Percentiles rank a stretch among this genome's conserved stretches.
Evolutionary conservation across 2,329 filamentous ascomycete genomes (phyloP).

Genomic region (Fusarium lyarnte): DNA sequence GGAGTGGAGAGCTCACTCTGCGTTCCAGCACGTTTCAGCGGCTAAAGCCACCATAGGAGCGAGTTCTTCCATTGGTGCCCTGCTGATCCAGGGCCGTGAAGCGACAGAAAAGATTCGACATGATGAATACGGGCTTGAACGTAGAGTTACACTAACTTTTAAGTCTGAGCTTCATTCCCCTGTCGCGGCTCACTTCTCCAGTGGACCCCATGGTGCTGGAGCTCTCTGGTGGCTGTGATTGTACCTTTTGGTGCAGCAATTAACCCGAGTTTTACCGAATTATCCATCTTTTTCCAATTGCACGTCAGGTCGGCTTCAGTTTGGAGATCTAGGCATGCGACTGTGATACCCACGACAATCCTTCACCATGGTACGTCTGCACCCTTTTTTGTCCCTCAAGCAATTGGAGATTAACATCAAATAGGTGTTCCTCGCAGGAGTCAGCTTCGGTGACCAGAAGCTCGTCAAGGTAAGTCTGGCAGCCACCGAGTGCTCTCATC

Average conservation of each 20-base stretch:
- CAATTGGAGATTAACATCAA: background rate
- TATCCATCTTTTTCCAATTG: slow-evolving; percentile 34
- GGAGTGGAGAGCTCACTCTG: slow-evolving; percentile 27
- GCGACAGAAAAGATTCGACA: slow-evolving; percentile 12
- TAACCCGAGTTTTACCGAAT: slow-evolving; percentile 45
- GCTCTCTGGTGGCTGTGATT: background rate
- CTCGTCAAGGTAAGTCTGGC: slow-evolving; percentile 78
- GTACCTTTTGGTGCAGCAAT: slow-evolving; percentile 11
- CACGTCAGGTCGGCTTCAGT: slow-evolving; percentile 7
- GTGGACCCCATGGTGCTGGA: background rate
- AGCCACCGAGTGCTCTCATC: background rate
- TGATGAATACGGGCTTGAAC: background rate
- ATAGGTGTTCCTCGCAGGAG: slow-evolving; percentile 84
- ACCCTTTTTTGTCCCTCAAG: background rate
- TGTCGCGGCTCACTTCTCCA: slow-evolving; percentile 1
- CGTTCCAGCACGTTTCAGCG: slow-evolving; percentile 42
- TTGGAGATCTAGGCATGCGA: slow-evolving; percentile 38
- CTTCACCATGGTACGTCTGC: slow-evolving; percentile 37
- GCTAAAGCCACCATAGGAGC: slow-evolving; percentile 14
- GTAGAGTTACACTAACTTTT: background rate
- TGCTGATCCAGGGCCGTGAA: background rate
- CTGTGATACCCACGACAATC: slow-evolving; percentile 30
- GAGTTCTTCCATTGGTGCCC: slow-evolving; percentile 13
- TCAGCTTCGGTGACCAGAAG: slow-evolving; percentile 85
- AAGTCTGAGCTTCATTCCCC: background rate